Percentiles rank a stretch among this genome's conserved stretches.
Evolutionary conservation across 371 early-diverging fungal species (phyloP).

Genomic region (Mucor piriformis): DNA sequence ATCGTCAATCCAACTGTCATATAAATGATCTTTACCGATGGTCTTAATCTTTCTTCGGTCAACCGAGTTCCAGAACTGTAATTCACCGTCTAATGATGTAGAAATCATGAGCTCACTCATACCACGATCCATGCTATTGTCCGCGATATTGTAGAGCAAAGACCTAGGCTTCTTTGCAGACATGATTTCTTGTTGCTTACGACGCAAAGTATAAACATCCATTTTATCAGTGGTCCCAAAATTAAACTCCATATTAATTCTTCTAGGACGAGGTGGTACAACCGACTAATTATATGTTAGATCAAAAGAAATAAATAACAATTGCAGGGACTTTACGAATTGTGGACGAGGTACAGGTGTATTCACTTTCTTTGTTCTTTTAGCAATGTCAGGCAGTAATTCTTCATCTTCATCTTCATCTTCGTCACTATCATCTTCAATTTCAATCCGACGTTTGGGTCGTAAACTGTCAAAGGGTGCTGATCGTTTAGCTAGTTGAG

Average conservation of each 20-base stretch:
- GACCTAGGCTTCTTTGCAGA: constrained; percentile 38
- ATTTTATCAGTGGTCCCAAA: constrained; percentile 6
- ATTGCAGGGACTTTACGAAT: no score
- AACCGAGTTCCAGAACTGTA: constrained; percentile 34
- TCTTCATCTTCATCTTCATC: neutral
- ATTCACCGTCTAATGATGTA: constrained; percentile 37
- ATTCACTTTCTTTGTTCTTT: neutral
- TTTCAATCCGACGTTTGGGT: neutral
- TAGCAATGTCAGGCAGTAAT: neutral
- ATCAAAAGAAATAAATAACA: no score
- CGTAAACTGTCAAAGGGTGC: neutral
- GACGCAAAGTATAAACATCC: constrained; percentile 10
- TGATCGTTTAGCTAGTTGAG: constrained; percentile 10
- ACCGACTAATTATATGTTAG: neutral
- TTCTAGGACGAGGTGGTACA: neutral
- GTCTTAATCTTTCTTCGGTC: constrained; percentile 27
- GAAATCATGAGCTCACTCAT: constrained; percentile 35
- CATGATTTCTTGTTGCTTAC: neutral
- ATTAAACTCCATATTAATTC: neutral
- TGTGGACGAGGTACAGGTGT: neutral
- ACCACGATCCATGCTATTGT: neutral
- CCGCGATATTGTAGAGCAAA: constrained; percentile 33
- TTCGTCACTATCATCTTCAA: neutral
- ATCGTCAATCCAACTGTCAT: constrained; percentile 40
- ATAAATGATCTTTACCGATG: constrained; percentile 23